Evolutionary conservation across 257 asterid species (phyloP).

Genomic region (Parsonsia alboflavescens): DNA sequence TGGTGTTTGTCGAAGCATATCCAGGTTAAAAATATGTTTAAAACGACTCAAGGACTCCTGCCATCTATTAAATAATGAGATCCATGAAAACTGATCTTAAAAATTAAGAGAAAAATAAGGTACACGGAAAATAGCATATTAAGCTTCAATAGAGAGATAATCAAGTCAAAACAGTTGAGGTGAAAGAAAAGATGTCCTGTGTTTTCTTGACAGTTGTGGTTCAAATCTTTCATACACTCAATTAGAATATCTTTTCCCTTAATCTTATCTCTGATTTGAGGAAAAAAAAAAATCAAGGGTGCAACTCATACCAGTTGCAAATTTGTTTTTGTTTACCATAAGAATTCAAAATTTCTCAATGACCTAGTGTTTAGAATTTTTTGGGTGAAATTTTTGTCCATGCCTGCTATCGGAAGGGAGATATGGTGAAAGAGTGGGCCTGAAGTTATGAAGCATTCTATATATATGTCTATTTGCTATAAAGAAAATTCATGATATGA

Average conservation of each 20-base stretch:
- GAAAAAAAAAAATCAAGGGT: not conserved
- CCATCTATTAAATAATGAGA: conserved; percentile 48
- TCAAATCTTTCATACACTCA: not conserved
- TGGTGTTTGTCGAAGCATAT: conserved; percentile 50
- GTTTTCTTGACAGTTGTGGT: not conserved
- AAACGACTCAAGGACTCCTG: conserved; percentile 85
- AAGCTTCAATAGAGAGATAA: not conserved
- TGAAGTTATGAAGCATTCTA: not conserved
- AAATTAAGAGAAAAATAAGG: conserved; percentile 3
- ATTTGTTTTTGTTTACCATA: not conserved
- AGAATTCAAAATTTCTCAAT: not conserved
- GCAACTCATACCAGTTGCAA: not conserved
- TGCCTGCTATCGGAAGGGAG: not conserved
- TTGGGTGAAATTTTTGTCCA: not conserved
- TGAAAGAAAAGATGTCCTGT: not conserved
- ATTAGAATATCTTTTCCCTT: not conserved
- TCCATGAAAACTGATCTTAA: conserved; percentile 5
- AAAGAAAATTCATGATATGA: not conserved
- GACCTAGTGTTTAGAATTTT: not conserved
- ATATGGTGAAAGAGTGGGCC: not conserved
- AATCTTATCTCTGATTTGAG: not conserved
- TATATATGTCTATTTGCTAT: not conserved
- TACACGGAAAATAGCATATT: not conserved
- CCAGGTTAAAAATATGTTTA: conserved; percentile 73
- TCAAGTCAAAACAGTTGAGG: not conserved